A percentile compares a stretch with the other conserved stretches of the same genome.
These are phyloP conservation scores for Geum urbanum DNA, from an alignment of 306 rosid genomes.

Conservation along the genomic window DNA sequence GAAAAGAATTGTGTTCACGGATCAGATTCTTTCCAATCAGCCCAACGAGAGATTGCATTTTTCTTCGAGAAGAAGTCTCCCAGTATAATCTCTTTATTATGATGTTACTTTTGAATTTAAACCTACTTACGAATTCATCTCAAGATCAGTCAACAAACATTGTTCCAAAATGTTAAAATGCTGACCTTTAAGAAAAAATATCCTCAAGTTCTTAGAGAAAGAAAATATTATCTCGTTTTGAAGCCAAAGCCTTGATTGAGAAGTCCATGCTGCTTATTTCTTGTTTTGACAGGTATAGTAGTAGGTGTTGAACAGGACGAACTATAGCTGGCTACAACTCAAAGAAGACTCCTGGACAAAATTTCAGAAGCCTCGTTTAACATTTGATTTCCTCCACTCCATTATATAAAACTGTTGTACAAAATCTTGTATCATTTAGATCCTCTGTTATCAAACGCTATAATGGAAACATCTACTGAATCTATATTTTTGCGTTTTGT, in stretches of 20 bases:
- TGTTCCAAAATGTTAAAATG: not conserved
- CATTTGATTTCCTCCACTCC: not conserved
- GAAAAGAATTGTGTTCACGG: constrained; percentile 84
- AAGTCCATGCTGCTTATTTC: constrained; percentile 17
- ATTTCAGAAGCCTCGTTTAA: constrained; percentile 8
- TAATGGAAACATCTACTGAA: not conserved
- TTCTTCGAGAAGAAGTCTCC: constrained; percentile 61
- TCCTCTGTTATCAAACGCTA: not conserved
- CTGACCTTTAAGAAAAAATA: not conserved
- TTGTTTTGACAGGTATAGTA: constrained; percentile 40
- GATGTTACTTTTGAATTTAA: not conserved
- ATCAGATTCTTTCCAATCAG: constrained; percentile 74
- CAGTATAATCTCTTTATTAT: constrained; percentile 36
- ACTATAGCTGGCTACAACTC: constrained; percentile 40
- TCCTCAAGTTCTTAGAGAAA: not conserved
- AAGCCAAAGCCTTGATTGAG: not conserved
- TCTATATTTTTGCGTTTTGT: not conserved
- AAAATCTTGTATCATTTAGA: not conserved
- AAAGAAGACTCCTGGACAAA: constrained; percentile 2
- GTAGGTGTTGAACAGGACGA: constrained; percentile 57
- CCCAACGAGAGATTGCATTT: constrained; percentile 63
- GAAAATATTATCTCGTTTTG: not conserved
- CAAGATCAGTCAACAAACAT: too few species aligned
- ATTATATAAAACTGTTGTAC: not conserved
- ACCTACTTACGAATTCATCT: not conserved